A percentile compares a stretch with the other conserved stretches of the same genome.
Evolutionary conservation across 164 flowering plant genomes (phyloP).

Genomic region (Platanus orientalis): DNA sequence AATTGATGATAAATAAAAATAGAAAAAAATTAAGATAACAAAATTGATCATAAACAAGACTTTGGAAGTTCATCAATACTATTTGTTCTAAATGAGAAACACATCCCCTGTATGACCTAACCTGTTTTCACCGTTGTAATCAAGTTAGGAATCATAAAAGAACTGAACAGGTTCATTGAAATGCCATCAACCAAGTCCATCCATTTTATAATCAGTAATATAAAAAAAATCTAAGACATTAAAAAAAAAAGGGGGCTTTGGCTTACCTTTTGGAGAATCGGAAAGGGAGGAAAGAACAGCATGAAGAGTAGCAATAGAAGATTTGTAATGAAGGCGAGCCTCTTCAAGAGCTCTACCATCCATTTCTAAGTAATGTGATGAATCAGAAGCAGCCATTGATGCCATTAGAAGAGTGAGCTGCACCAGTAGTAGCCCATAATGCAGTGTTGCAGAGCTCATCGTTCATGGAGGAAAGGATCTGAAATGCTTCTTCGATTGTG

Average conservation of each 20-base stretch:
- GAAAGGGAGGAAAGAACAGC: slow-evolving; percentile 63
- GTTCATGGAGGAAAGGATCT: slow-evolving; percentile 79
- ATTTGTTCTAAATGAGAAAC: too few relatives aligned
- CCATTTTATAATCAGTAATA: neutral
- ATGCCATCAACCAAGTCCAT: neutral
- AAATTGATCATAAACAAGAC: neutral
- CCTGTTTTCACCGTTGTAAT: too few relatives aligned
- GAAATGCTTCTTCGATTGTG: slow-evolving; percentile 64
- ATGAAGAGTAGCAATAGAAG: slow-evolving; percentile 65
- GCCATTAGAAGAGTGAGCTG: slow-evolving; percentile 13
- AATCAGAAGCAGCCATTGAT: slow-evolving; percentile 14
- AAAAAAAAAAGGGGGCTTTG: slow-evolving; percentile 2
- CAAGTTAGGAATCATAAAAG: neutral
- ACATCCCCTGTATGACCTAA: too few relatives aligned
- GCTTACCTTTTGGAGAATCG: slow-evolving; percentile 48
- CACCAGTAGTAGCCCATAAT: slow-evolving; percentile 56
- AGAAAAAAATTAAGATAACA: neutral
- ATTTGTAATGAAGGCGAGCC: slow-evolving; percentile 67
- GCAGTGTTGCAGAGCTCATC: slow-evolving; percentile 86
- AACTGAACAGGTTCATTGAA: neutral
- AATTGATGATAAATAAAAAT: too few relatives aligned
- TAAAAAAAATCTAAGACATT: neutral
- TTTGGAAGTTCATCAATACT: too few relatives aligned
- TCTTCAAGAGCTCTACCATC: slow-evolving; percentile 62
- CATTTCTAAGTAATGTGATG: slow-evolving; percentile 35